Conservation (phyloP, 495 filamentous ascomycete genomes). For the Choiromyces venosus region DNA sequence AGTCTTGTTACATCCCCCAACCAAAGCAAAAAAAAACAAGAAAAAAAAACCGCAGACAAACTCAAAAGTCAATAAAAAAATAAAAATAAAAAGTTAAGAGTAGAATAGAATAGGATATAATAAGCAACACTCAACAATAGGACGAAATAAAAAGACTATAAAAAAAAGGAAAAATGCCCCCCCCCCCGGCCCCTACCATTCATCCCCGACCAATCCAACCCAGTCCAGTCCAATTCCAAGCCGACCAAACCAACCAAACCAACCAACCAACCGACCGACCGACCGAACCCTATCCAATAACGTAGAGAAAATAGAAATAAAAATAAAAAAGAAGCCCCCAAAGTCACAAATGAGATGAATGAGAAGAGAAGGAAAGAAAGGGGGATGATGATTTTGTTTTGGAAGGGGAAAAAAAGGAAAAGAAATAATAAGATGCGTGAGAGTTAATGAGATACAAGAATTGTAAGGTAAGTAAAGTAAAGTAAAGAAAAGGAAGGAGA, state of each 20-base stretch:
- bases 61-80: neutral
- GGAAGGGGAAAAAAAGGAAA: neutral
- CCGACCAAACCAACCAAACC: conserved; percentile 15
- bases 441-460: conserved; percentile 36
- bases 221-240: conserved; percentile 18
- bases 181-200: conserved; percentile 12
- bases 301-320: conserved; percentile 21
- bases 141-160: neutral
- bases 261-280: too few species aligned
- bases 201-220: conserved; percentile 9
- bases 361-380: neutral
- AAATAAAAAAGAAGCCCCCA: conserved; percentile 9
- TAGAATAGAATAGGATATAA: neutral
- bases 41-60: neutral
- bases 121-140: neutral
- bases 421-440: conserved; percentile 3
- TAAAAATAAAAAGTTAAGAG: neutral
- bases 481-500: neutral
- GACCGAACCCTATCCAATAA: conserved; percentile 24
- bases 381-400: too few species aligned
- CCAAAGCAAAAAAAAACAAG: neutral
- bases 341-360: neutral
- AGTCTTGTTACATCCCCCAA: neutral
- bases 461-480: conserved; percentile 25
- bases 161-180: neutral